Base-by-base conservation (phyloP, 2,329 filamentous ascomycete genomes). In the Pyrenophora tritici-repentis region DNA sequence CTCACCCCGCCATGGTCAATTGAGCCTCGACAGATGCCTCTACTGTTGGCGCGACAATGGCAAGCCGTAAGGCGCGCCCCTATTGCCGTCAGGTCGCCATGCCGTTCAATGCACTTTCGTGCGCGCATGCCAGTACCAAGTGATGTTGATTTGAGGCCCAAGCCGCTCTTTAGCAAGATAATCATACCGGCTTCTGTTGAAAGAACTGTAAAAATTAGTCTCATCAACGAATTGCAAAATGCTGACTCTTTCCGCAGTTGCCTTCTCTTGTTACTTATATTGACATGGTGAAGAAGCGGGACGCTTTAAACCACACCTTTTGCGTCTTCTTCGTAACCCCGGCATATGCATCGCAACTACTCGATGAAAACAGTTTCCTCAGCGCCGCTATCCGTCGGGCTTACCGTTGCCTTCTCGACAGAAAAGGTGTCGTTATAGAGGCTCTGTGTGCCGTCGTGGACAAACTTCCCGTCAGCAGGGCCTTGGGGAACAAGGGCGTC, bases 391-490 rank as follows among this genome's bases (percentile, higher is more conserved):
- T 73, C 13, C 36, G 32, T 7, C 56, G 45, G n/a, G 53, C 56
- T 2, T 71, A 65, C 44, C 18, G 41, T 24, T 12, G 14, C 7
- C 7, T 32, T 12, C 20, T 16, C 29, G 3, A 16, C 31, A 8
- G 5, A 10, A 40, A 51, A 3, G 18, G 41, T 16, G 14, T 50
- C 1, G 24, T 24, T 1, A 40, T 72, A 17, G 49, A 65, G n/a
- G 59, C 60, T 13, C 47, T 72, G 6, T 69, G 62, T 50, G 72
- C 72, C 34, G 72, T 75, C 5, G 71, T 75, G 7, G 70, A 74
- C 58, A 71, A 67, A 36, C 60, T 75, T 7, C 72, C 73, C 4
- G 55, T 50, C 22, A 59, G 65, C 6, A 51, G 41, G 17, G 14
- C 55, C 8, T 36, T 62, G 16, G 38, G 24, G 13, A 20, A 24